Evolutionary conservation across 202 grass and related monocot species (phyloP).

Genomic region (Schoenoplectus tabernaemontani): DNA sequence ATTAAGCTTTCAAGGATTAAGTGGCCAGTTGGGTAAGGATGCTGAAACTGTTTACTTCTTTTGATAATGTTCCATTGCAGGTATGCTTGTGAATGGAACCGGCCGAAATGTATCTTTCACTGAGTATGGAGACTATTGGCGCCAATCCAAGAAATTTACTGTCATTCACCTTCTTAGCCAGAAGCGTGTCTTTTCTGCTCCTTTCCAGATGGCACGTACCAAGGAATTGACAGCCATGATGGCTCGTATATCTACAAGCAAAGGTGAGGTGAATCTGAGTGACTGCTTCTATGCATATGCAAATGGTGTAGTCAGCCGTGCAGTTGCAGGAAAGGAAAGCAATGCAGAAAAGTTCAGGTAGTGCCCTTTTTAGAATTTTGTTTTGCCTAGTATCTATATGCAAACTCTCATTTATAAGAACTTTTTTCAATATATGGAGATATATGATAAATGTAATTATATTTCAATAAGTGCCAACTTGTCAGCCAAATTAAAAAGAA

Average conservation of each 20-base stretch:
- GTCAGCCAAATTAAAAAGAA: neutral
- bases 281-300: slow-evolving; percentile 37
- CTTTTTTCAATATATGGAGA: neutral
- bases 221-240: slow-evolving; percentile 10
- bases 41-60: neutral
- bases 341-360: slow-evolving; percentile 33
- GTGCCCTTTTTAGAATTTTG: neutral
- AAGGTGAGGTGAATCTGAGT: slow-evolving; percentile 35
- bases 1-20: neutral
- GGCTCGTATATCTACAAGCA: neutral
- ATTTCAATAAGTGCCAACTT: neutral
- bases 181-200: slow-evolving; percentile 36
- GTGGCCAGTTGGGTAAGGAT: neutral
- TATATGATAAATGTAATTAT: neutral
- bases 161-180: slow-evolving; percentile 53
- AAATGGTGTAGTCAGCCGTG: slow-evolving; percentile 42
- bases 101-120: slow-evolving; percentile 36
- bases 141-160: slow-evolving; percentile 47
- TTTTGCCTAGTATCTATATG: neutral
- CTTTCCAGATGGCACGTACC: slow-evolving; percentile 29
- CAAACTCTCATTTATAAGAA: neutral
- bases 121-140: slow-evolving; percentile 46
- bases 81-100: slow-evolving; percentile 17
- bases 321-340: slow-evolving; percentile 20
- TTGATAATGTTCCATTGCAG: neutral